These are phyloP conservation scores for Aphanomyces stellatus DNA, from an alignment of 352 stramenopile species.

Conservation along the genomic window DNA sequence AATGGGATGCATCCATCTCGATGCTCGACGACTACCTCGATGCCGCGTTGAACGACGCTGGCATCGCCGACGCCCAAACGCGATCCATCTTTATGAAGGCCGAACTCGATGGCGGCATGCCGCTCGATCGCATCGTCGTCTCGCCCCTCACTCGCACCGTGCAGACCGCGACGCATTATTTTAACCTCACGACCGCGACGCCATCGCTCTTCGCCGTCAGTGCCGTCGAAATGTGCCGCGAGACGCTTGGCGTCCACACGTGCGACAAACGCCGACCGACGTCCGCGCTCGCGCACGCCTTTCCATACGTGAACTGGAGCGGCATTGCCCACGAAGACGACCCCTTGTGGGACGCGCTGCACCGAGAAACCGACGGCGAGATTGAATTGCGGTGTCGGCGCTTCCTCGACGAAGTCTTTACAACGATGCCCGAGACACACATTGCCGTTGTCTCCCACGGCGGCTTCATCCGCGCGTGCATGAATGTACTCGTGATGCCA, in stretches of 20 bases:
- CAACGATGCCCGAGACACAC: conserved; percentile 27
- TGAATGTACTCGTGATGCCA: conserved; percentile 42
- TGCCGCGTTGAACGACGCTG: conserved; percentile 47
- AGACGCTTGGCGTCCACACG: conserved; percentile 58
- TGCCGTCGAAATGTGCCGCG: conserved; percentile 42
- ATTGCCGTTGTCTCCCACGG: conserved; percentile 57
- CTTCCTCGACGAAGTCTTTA: conserved; percentile 45
- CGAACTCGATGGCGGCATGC: conserved; percentile 29
- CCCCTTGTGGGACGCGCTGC: conserved; percentile 41
- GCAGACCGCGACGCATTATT: conserved; percentile 38
- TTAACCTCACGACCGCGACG: conserved; percentile 15
- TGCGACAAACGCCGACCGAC: conserved; percentile 47
- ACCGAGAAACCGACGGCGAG: conserved; percentile 51
- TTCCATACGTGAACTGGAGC: conserved; percentile 45
- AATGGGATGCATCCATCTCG: conserved; percentile 52
- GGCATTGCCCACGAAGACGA: conserved; percentile 38
- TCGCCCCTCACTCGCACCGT: conserved; percentile 60
- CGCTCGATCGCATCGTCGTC: conserved; percentile 50
- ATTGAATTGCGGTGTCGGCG: conserved; percentile 38
- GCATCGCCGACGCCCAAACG: conserved; percentile 33
- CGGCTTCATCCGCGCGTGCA: conserved; percentile 54
- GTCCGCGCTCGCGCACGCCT: conserved; percentile 30
- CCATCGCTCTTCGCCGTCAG: conserved; percentile 29
- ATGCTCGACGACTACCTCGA: conserved; percentile 50
- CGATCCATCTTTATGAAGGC: neutral